Percentiles rank a stretch among this genome's conserved stretches.
These are phyloP conservation scores for Tephrocybe sp. DNA, from an alignment of 768 basidiomycete genomes.

Conservation along the genomic window DNA sequence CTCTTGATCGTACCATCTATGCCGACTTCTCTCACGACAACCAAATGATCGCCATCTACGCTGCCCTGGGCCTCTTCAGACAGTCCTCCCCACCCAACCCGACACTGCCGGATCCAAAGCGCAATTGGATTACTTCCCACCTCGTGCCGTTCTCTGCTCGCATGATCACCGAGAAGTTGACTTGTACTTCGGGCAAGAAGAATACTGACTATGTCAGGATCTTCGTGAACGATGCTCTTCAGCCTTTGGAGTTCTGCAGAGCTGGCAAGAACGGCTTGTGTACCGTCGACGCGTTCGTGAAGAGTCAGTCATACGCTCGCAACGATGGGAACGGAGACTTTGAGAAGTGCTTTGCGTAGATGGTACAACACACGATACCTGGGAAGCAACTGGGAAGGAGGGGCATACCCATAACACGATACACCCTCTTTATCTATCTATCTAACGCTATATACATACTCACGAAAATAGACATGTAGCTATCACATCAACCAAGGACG, in stretches of 20 bases:
- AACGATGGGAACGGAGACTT: slow-evolving; percentile 72
- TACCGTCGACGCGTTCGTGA: slow-evolving; percentile 60
- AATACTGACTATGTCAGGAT: slow-evolving; percentile 56
- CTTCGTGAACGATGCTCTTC: slow-evolving; percentile 75
- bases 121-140: slow-evolving; percentile 54
- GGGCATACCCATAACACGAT: too few relatives aligned
- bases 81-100: slow-evolving; percentile 37
- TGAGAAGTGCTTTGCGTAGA: slow-evolving; percentile 52
- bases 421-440: too few relatives aligned
- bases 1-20: slow-evolving; percentile 62
- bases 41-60: slow-evolving; percentile 77
- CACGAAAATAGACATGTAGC: too few relatives aligned
- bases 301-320: slow-evolving; percentile 68
- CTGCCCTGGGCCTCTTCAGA: slow-evolving; percentile 55
- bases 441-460: too few relatives aligned
- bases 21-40: slow-evolving; percentile 89
- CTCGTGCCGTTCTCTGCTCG: slow-evolving; percentile 76
- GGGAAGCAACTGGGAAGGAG: too few relatives aligned
- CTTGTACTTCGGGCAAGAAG: slow-evolving; percentile 35
- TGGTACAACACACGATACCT: background rate
- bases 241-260: slow-evolving; percentile 62
- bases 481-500: too few relatives aligned
- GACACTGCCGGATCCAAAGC: slow-evolving; percentile 25
- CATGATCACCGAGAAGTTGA: slow-evolving; percentile 73
- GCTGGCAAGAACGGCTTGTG: slow-evolving; percentile 59